Conservation (phyloP, 1,284 basidiomycete genomes). For the Wallemia ichthyophaga region DNA sequence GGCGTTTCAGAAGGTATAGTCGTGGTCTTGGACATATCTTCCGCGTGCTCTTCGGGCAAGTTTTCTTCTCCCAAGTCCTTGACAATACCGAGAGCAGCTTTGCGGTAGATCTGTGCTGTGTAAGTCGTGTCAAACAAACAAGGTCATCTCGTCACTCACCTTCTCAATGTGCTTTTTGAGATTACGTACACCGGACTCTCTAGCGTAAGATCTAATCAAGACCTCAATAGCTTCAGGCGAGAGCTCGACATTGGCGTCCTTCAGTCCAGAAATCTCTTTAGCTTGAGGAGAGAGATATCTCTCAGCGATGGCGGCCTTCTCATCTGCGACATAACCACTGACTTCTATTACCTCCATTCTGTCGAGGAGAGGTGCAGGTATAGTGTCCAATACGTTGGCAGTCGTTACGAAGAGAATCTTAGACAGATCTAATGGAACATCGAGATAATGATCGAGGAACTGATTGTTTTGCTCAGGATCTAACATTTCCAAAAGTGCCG, state of each 20-base stretch:
- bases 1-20: slow-evolving; percentile 8
- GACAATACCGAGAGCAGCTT: slow-evolving; percentile 78
- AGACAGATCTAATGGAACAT: slow-evolving; percentile 86
- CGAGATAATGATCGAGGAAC: slow-evolving; percentile 93
- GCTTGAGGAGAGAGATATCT: slow-evolving; percentile 82
- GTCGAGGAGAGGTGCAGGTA: slow-evolving; percentile 49
- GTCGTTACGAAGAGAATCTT: slow-evolving; percentile 94
- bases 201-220: slow-evolving; percentile 84
- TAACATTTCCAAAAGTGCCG: slow-evolving; percentile 82
- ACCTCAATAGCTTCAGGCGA: slow-evolving; percentile 52
- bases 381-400: slow-evolving; percentile 77
- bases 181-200: slow-evolving; percentile 83
- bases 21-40: slow-evolving; percentile 5
- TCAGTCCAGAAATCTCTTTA: slow-evolving; percentile 63
- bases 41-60: slow-evolving; percentile 34
- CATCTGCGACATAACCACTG: slow-evolving; percentile 81
- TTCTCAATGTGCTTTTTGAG: slow-evolving; percentile 91
- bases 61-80: slow-evolving; percentile 65
- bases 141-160: slow-evolving; percentile 18
- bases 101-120: slow-evolving; percentile 60
- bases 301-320: slow-evolving; percentile 75
- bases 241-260: slow-evolving; percentile 46
- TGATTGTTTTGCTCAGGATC: slow-evolving; percentile 93
- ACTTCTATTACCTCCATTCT: slow-evolving; percentile 68
- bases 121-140: background rate